Percentiles rank a stretch among this genome's conserved stretches.
Evolutionary conservation across 306 rosid species (phyloP).

Genomic region (Pachyrhizus erosus): DNA sequence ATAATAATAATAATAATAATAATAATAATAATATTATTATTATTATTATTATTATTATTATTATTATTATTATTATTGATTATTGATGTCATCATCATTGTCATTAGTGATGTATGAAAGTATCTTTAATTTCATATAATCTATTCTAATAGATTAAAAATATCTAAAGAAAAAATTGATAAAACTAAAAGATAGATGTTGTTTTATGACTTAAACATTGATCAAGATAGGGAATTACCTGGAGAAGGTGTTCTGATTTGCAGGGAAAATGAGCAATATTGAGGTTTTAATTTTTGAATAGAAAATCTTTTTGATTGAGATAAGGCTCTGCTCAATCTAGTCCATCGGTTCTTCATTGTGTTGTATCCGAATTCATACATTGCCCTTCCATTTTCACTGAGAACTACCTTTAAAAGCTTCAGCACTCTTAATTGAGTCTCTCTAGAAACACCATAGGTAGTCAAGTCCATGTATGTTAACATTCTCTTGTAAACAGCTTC

Average conservation of each 20-base stretch:
- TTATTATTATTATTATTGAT: too few relatives aligned
- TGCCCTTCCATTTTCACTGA: slow-evolving; percentile 34
- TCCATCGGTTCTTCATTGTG: slow-evolving; percentile 51
- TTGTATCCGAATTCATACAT: slow-evolving; percentile 51
- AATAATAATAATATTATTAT: too few relatives aligned
- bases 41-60: too few relatives aligned
- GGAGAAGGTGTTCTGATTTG: slow-evolving; percentile 51
- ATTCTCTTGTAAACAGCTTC: slow-evolving; percentile 52
- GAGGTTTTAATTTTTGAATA: slow-evolving; percentile 43
- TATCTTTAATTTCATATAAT: too few relatives aligned
- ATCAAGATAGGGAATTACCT: slow-evolving; percentile 38
- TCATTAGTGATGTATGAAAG: too few relatives aligned
- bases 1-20: too few relatives aligned
- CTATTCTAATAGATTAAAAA: too few relatives aligned
- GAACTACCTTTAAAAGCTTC: slow-evolving; percentile 49
- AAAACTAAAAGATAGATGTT: too few relatives aligned
- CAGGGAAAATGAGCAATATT: slow-evolving; percentile 45
- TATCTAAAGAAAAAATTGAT: too few relatives aligned
- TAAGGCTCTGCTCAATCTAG: slow-evolving; percentile 33
- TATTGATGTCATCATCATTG: too few relatives aligned
- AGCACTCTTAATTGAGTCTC: slow-evolving; percentile 59
- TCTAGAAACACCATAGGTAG: slow-evolving; percentile 46
- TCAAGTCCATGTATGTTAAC: slow-evolving; percentile 30
- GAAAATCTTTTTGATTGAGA: slow-evolving; percentile 50
- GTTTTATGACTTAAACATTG: neutral